A percentile compares a stretch with the other conserved stretches of the same genome.
These are phyloP conservation scores for Talaromyces atroroseus DNA, from an alignment of 2,329 filamentous ascomycete species.

Conservation along the genomic window DNA sequence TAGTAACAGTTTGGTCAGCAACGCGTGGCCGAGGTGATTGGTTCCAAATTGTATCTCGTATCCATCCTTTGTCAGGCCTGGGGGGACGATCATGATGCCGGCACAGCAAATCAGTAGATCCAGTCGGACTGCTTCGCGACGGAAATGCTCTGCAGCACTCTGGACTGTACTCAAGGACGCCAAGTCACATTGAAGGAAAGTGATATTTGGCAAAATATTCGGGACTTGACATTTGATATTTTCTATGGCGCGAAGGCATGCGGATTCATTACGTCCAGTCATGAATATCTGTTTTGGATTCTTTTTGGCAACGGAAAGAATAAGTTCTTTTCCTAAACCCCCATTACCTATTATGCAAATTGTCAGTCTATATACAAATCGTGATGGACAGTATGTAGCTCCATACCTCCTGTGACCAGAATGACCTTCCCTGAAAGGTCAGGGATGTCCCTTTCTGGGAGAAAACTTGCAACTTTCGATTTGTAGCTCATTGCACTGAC, in stretches of 20 bases:
- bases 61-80: slow-evolving; percentile 35
- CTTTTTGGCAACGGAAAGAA: neutral
- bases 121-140: slow-evolving; percentile 36
- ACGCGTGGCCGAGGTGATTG: slow-evolving; percentile 44
- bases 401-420: slow-evolving; percentile 50
- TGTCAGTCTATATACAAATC: neutral
- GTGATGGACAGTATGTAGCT: too few species aligned
- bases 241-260: slow-evolving; percentile 16
- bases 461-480: neutral
- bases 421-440: slow-evolving; percentile 46
- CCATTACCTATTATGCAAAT: neutral
- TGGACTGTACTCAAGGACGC: slow-evolving; percentile 46
- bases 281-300: slow-evolving; percentile 1
- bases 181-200: slow-evolving; percentile 47
- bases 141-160: slow-evolving; percentile 38
- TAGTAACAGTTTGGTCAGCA: slow-evolving; percentile 39
- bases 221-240: slow-evolving; percentile 16
- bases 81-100: slow-evolving; percentile 40
- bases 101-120: slow-evolving; percentile 45
- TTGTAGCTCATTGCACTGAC: neutral
- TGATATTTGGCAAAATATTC: slow-evolving; percentile 29
- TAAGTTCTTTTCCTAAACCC: slow-evolving; percentile 29
- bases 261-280: neutral
- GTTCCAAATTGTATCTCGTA: slow-evolving; percentile 44
- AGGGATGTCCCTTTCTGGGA: slow-evolving; percentile 40